Evolutionary conservation across 2,329 filamentous ascomycete species (phyloP), one percentile per base, ranked within the genome.

Genomic region (Truncatella angustata): DNA sequence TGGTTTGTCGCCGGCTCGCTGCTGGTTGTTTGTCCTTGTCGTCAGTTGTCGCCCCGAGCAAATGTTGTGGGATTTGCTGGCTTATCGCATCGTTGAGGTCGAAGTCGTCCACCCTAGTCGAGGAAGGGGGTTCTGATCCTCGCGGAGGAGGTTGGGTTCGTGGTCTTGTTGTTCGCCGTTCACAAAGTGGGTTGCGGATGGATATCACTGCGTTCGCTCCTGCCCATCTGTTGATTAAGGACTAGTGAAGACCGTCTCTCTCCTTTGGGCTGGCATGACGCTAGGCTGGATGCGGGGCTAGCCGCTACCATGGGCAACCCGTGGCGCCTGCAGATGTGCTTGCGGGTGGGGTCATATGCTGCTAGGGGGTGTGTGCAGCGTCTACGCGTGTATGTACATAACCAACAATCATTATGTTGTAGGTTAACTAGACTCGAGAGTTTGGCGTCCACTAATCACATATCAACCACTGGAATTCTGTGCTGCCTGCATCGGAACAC

Each of bases 301-400:
- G 40, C 59, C 53, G 63, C 62, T 66, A 64, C 63, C 63, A 61
- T 61, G 61, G 51, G 51, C 51, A 53, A 53, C 51, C 24, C 43
- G 21, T 26, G 23, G 40, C 40, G 11, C 16, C 16, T 26, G 40
- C 16, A 9, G 10, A 14, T n/a, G n/a, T n/a, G n/a, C n/a, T 10
- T 42, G 39, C 39, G 39, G 39, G 39, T 16, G 11, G 16, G 16
- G 40, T 24, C 21, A 28, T 26, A n/a, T 23, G n/a, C 37, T 40
- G 40, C 23, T 44, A 12, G 28, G 5, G 23, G n/a, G n/a, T n/a
- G n/a, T n/a, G n/a, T n/a, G n/a, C n/a, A n/a, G n/a, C n/a, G n/a
- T n/a, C n/a, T n/a, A n/a, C n/a, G n/a, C n/a, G n/a, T n/a, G n/a
- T n/a, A n/a, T n/a, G n/a, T n/a, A n/a, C n/a, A n/a, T n/a, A n/a